Conservation (phyloP, 257 asterid species). For the Solanum boliviense region DNA sequence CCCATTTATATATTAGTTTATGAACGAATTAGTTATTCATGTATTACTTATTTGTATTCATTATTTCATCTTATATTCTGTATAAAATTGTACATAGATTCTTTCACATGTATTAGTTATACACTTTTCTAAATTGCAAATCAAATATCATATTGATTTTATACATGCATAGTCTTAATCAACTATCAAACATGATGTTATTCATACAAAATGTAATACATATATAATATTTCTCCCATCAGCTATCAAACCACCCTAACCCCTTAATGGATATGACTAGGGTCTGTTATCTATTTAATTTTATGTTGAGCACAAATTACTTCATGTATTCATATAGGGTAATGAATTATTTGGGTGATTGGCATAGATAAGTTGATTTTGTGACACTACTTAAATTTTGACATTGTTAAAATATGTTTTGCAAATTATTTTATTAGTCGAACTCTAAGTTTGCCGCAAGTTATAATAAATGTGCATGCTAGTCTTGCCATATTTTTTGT, state of each 20-base stretch:
- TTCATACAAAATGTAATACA: accelerated
- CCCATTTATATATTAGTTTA: too few relatives aligned
- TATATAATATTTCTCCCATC: too few relatives aligned
- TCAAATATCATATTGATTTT: too few relatives aligned
- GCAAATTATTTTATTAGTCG: not conserved
- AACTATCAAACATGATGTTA: too few relatives aligned
- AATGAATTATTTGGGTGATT: not conserved
- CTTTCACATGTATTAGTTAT: too few relatives aligned
- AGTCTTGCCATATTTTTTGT: not conserved
- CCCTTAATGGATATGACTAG: not conserved
- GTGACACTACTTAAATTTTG: not conserved
- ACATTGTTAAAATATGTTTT: not conserved
- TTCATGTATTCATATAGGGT: not conserved
- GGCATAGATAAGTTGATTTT: not conserved
- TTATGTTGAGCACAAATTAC: not conserved
- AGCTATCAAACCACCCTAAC: not conserved
- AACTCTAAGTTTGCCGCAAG: not conserved
- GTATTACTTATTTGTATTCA: too few relatives aligned
- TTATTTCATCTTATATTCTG: too few relatives aligned
- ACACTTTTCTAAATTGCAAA: too few relatives aligned
- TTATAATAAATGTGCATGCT: not conserved
- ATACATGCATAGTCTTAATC: too few relatives aligned
- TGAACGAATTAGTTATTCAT: too few relatives aligned
- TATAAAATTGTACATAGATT: too few relatives aligned
- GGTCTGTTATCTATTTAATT: not conserved